phyloP scores from a whole-genome alignment of 495 filamentous ascomycete genomes.

The Penicillium flavigenum region DNA sequence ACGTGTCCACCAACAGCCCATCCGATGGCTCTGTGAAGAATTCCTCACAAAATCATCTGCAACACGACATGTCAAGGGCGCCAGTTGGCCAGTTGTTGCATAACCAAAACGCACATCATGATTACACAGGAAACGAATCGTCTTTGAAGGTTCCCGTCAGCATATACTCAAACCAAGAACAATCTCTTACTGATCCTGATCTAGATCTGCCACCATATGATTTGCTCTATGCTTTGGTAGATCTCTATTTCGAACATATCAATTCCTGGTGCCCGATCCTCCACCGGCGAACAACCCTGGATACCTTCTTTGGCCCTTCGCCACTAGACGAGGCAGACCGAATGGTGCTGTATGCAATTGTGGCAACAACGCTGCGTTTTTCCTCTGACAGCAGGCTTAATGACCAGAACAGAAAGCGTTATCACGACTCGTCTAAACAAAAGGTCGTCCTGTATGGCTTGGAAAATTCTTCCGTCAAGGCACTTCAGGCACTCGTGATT shows the following conservation, averaged over 20 bases:
- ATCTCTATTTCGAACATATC: slow-evolving; percentile 87
- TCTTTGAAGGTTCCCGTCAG: slow-evolving; percentile 45
- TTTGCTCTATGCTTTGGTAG: slow-evolving; percentile 73
- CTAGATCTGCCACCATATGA: slow-evolving; percentile 83
- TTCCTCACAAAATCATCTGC: slow-evolving; percentile 24
- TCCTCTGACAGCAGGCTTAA: slow-evolving; percentile 72
- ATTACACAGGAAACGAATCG: slow-evolving; percentile 48
- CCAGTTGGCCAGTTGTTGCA: slow-evolving; percentile 28
- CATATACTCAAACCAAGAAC: slow-evolving; percentile 44
- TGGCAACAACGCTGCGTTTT: slow-evolving; percentile 81
- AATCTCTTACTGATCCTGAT: slow-evolving; percentile 55
- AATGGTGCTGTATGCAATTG: slow-evolving; percentile 81
- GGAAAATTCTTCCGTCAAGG: slow-evolving; percentile 84
- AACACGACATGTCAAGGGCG: slow-evolving; percentile 21
- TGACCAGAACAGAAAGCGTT: slow-evolving; percentile 65
- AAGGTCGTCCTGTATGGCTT: slow-evolving; percentile 81
- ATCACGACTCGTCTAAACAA: slow-evolving; percentile 77
- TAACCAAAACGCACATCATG: slow-evolving; percentile 24
- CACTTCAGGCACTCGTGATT: slow-evolving; percentile 81
- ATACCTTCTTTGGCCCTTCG: slow-evolving; percentile 76
- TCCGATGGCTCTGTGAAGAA: slow-evolving; percentile 40
- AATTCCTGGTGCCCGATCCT: slow-evolving; percentile 91
- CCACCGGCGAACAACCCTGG: slow-evolving; percentile 73
- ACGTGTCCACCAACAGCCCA: slow-evolving; percentile 37
- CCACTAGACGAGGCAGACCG: slow-evolving; percentile 76